These are phyloP conservation scores for Vigna trinervia DNA, from an alignment of 306 rosid species.

Conservation along the genomic window DNA sequence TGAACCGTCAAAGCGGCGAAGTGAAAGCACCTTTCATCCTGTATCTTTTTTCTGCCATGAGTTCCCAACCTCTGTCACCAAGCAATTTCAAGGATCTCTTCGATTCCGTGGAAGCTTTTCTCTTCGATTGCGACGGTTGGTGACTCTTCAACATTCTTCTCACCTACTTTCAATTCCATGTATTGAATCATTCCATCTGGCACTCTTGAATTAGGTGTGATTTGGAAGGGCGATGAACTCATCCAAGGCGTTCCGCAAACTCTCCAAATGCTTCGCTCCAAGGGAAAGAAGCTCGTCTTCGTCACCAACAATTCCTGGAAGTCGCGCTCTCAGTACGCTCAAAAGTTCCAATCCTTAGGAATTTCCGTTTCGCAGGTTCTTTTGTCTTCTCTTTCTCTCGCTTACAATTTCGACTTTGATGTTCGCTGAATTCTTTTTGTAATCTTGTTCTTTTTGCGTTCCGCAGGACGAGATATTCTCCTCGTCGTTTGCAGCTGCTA, in stretches of 20 bases:
- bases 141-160: neutral
- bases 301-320: constrained; percentile 85
- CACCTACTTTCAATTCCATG: neutral
- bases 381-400: neutral
- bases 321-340: constrained; percentile 70
- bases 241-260: constrained; percentile 76
- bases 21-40: neutral
- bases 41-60: neutral
- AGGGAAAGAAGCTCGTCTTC: constrained; percentile 87
- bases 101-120: constrained; percentile 78
- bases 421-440: neutral
- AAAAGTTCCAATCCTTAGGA: constrained; percentile 84
- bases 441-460: neutral
- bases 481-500: constrained; percentile 96
- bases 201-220: constrained; percentile 57
- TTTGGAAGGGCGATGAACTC: constrained; percentile 87
- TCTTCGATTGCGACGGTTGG: constrained; percentile 94
- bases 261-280: constrained; percentile 79
- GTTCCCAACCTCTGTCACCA: constrained; percentile 51
- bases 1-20: neutral
- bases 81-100: constrained; percentile 54
- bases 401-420: neutral
- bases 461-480: constrained; percentile 88
- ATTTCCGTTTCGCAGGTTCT: constrained; percentile 59
- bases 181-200: neutral